A percentile compares a stretch with the other conserved stretches of the same genome.
phyloP scores from a whole-genome alignment of 192 early-diverging fungal genomes.

The Linnemannia zychae region DNA sequence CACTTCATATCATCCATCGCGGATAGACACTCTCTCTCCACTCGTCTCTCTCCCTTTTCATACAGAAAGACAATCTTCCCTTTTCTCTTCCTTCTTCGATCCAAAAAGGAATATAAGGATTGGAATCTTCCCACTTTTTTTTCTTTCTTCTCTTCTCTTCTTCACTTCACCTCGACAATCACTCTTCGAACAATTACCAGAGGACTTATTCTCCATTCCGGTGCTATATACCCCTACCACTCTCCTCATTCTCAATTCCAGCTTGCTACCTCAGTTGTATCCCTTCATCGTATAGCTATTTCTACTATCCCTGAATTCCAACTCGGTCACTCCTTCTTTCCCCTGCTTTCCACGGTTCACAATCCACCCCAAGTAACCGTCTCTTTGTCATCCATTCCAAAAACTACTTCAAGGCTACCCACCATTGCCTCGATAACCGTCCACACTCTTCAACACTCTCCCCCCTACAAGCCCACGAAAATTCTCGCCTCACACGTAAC shows the following conservation, averaged over 20 bases:
- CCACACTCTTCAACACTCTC: background rate
- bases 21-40: background rate
- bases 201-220: background rate
- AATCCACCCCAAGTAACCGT: conserved; percentile 48
- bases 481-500: conserved; percentile 17
- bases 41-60: background rate
- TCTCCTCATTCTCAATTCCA: background rate
- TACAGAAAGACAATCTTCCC: background rate
- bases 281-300: background rate
- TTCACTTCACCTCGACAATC: background rate
- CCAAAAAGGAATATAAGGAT: conserved; percentile 54
- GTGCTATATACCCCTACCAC: background rate
- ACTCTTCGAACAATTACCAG: background rate
- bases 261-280: background rate
- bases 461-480: conserved; percentile 1
- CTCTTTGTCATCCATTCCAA: background rate
- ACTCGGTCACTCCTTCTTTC: background rate
- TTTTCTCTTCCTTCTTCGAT: background rate
- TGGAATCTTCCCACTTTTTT: conserved; percentile 33
- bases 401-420: background rate
- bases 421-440: background rate
- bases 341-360: background rate
- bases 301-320: background rate
- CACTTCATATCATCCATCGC: background rate
- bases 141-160: conserved; percentile 14